These are phyloP conservation scores for Senecio squalidus DNA, from an alignment of 140 eudicot genomes.

Conservation along the genomic window DNA sequence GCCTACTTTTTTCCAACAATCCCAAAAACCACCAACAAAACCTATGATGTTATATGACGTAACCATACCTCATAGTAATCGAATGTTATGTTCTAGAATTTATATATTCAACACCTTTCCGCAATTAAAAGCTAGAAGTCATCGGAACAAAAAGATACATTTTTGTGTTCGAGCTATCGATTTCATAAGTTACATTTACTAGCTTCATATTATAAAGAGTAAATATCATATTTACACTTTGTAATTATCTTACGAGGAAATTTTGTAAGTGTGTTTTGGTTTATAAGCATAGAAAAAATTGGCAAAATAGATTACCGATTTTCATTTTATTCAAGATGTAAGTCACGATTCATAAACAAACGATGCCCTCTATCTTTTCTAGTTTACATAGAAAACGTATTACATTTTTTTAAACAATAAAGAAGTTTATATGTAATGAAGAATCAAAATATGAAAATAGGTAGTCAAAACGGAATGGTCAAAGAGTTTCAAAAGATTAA, in stretches of 20 bases:
- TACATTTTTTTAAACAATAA: not conserved
- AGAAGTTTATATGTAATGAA: not conserved
- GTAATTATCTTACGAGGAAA: too few species aligned
- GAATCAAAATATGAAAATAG: not conserved
- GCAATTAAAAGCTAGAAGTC: not conserved
- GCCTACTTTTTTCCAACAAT: conserved; percentile 3
- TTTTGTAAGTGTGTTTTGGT: too few species aligned
- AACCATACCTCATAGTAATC: not conserved
- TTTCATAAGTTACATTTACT: not conserved
- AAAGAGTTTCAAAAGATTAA: not conserved
- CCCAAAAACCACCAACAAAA: conserved; percentile 7
- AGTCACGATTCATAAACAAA: too few species aligned
- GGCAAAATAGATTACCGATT: too few species aligned
- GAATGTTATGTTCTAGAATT: not conserved
- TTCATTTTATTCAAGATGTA: not conserved
- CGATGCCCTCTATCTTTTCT: too few species aligned
- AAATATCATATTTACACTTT: too few species aligned
- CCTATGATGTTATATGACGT: not conserved
- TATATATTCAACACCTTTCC: not conserved
- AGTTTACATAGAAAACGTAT: not conserved
- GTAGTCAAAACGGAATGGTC: not conserved
- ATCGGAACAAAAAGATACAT: not conserved
- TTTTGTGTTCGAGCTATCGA: not conserved
- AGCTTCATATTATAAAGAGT: too few species aligned
- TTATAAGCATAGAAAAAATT: too few species aligned